Conservation (phyloP, 164 flowering plant genomes). For the Vitis labrusca region DNA sequence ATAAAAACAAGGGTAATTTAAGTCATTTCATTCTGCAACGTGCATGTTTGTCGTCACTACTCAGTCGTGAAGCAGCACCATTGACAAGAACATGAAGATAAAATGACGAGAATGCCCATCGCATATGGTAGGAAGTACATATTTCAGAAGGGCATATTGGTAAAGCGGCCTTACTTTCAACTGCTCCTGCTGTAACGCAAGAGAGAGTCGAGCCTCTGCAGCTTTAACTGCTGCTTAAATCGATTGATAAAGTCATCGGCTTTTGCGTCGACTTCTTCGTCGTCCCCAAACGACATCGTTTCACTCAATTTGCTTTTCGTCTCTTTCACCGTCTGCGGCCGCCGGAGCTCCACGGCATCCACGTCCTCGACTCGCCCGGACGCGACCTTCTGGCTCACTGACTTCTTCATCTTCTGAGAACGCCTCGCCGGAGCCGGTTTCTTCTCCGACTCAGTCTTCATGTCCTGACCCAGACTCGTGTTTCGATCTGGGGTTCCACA, state of each 20-base stretch:
- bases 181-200: conserved; percentile 24
- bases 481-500: background rate
- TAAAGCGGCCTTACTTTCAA: background rate
- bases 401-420: conserved; percentile 30
- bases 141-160: background rate
- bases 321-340: conserved; percentile 27
- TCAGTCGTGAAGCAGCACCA: too few relatives aligned
- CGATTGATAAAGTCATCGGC: conserved; percentile 62
- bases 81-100: too few relatives aligned
- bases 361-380: conserved; percentile 18
- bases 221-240: conserved; percentile 53
- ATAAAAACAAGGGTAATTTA: too few relatives aligned
- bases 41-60: too few relatives aligned
- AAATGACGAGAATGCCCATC: too few relatives aligned
- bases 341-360: conserved; percentile 13
- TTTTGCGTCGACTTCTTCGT: conserved; percentile 50
- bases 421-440: background rate
- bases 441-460: conserved; percentile 15
- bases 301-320: conserved; percentile 8
- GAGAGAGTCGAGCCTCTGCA: conserved; percentile 57
- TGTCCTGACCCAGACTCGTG: background rate
- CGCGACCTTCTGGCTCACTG: conserved; percentile 25
- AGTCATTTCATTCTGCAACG: too few relatives aligned
- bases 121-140: too few relatives aligned
- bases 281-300: conserved; percentile 21